These are phyloP conservation scores for Wickerhamiella shivajii DNA, from an alignment of 805 yeast species.

Conservation along the genomic window DNA sequence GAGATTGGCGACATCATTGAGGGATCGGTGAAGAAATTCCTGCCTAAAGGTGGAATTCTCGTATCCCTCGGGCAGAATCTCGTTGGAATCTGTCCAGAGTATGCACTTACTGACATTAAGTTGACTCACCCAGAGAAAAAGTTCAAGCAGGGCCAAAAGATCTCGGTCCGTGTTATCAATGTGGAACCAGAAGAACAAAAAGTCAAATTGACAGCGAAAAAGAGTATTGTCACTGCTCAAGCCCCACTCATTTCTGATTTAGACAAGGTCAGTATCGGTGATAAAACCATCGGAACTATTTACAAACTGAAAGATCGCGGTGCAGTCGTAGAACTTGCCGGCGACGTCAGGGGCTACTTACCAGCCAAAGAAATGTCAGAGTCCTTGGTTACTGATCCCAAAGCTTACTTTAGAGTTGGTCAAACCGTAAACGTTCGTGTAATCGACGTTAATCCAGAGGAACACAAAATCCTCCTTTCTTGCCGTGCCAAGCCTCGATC, in stretches of 20 bases:
- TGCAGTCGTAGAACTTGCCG: constrained; percentile 73
- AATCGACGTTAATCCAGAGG: constrained; percentile 38
- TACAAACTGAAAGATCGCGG: constrained; percentile 60
- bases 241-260: constrained; percentile 28
- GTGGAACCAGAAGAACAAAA: constrained; percentile 29
- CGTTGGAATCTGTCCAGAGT: constrained; percentile 56
- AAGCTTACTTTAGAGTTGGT: constrained; percentile 64
- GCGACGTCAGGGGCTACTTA: constrained; percentile 58
- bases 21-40: constrained; percentile 39
- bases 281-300: constrained; percentile 57
- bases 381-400: constrained; percentile 63
- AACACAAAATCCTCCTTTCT: constrained; percentile 49
- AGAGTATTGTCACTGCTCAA: constrained; percentile 52
- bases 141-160: constrained; percentile 70
- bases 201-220: constrained; percentile 60
- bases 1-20: constrained; percentile 59
- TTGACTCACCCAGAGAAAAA: constrained; percentile 84
- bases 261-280: constrained; percentile 33
- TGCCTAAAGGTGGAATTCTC: constrained; percentile 51
- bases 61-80: constrained; percentile 47
- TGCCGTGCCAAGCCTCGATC: constrained; percentile 30
- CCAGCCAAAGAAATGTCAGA: constrained; percentile 87
- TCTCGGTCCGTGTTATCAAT: constrained; percentile 36
- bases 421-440: constrained; percentile 71
- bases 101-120: constrained; percentile 72